Percentiles rank a stretch among this genome's conserved stretches.
phyloP scores from a whole-genome alignment of 768 basidiomycete species.

The Saitozyma sp. region DNA sequence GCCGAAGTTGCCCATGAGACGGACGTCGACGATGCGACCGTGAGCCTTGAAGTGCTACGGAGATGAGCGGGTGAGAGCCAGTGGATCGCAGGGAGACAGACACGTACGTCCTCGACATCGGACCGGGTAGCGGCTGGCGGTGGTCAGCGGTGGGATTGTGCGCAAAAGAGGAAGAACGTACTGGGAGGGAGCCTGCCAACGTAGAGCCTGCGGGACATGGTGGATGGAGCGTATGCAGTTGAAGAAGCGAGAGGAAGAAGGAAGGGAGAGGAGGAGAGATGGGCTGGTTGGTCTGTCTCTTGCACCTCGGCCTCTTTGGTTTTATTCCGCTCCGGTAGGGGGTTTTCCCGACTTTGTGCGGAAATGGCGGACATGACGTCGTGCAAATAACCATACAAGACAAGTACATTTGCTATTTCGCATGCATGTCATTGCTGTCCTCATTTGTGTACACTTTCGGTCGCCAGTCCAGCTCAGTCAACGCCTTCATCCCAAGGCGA shows the following conservation, averaged over 20 bases:
- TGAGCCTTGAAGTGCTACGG: slow-evolving; percentile 70
- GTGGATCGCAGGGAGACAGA: background rate
- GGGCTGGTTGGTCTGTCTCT: no score
- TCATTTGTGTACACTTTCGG: no score
- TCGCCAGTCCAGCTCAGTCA: background rate
- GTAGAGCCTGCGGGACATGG: slow-evolving; percentile 41
- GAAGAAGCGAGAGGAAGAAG: background rate
- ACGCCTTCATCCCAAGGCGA: slow-evolving; percentile 1
- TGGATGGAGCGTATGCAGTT: slow-evolving; percentile 3
- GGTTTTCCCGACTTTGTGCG: no score
- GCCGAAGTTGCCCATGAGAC: slow-evolving; percentile 95
- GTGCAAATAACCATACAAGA: no score
- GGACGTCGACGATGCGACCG: slow-evolving; percentile 83
- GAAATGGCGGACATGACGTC: no score
- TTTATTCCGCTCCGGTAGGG: slow-evolving; percentile 1
- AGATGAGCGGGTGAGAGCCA: background rate
- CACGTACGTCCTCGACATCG: slow-evolving; percentile 46
- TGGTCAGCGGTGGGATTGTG: background rate
- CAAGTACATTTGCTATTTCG: no score
- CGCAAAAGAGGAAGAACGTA: slow-evolving; percentile 12
- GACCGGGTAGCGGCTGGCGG: slow-evolving; percentile 44
- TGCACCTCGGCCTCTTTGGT: background rate
- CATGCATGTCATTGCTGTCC: no score
- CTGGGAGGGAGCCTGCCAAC: slow-evolving; percentile 44
- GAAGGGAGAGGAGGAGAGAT: background rate